These are phyloP conservation scores for Penicilliopsis zonata DNA, from an alignment of 495 filamentous ascomycete genomes.

Conservation along the genomic window DNA sequence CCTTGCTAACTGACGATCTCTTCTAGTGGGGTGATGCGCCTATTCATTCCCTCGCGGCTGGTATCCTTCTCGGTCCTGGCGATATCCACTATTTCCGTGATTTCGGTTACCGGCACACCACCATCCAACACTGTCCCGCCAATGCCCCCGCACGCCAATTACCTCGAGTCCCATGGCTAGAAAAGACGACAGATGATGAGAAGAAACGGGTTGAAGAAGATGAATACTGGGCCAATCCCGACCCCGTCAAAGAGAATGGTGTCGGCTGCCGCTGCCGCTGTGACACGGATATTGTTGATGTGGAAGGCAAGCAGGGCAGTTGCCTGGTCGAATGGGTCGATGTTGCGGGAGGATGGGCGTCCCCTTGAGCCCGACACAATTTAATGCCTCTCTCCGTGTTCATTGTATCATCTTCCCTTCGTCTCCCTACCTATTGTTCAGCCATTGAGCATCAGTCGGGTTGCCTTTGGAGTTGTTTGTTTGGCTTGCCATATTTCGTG, in stretches of 20 bases:
- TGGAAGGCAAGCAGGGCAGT: slow-evolving; percentile 92
- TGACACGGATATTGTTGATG: slow-evolving; percentile 96
- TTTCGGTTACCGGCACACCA: slow-evolving; percentile 96
- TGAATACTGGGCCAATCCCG: slow-evolving; percentile 86
- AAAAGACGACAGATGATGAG: slow-evolving; percentile 73
- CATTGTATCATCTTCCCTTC: slow-evolving; percentile 22
- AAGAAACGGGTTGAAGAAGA: slow-evolving; percentile 88
- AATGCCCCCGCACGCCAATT: slow-evolving; percentile 90
- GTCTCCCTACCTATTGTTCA: slow-evolving; percentile 22
- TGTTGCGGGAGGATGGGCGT: slow-evolving; percentile 90
- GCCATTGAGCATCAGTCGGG: slow-evolving; percentile 24
- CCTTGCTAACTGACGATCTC: slow-evolving; percentile 8
- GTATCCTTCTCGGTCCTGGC: slow-evolving; percentile 63
- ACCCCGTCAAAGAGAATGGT: slow-evolving; percentile 85
- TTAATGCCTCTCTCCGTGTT: slow-evolving; percentile 10
- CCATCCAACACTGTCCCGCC: slow-evolving; percentile 95
- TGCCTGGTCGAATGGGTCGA: slow-evolving; percentile 96
- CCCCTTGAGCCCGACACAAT: slow-evolving; percentile 47
- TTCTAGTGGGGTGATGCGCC: slow-evolving; percentile 93
- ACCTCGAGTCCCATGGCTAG: slow-evolving; percentile 67
- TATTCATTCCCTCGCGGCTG: slow-evolving; percentile 94
- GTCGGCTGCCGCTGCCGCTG: slow-evolving; percentile 95
- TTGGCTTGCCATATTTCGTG: slow-evolving; percentile 27
- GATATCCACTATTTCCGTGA: slow-evolving; percentile 99
- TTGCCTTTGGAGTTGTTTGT: slow-evolving; percentile 25